Evolutionary conservation across 2,329 filamentous ascomycete species (phyloP).

Genomic region (Bipolaris gigantea): DNA sequence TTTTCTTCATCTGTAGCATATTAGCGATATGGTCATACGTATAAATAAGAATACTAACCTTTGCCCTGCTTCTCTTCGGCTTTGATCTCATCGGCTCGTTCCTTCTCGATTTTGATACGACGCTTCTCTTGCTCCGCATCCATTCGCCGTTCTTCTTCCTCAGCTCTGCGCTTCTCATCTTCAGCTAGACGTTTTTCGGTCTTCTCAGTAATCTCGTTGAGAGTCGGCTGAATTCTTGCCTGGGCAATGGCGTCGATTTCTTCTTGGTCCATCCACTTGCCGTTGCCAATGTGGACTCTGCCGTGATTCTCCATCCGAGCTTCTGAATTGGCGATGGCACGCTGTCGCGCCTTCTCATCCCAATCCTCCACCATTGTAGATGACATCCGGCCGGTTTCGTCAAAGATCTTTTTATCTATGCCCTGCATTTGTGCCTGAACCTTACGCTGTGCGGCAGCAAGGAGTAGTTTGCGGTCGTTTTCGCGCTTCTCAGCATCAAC

Average conservation of each 20-base stretch:
- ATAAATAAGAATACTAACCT: slow-evolving; percentile 51
- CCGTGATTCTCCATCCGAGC: slow-evolving; percentile 60
- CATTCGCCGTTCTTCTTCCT: slow-evolving; percentile 62
- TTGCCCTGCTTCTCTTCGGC: slow-evolving; percentile 54
- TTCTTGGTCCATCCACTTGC: slow-evolving; percentile 74
- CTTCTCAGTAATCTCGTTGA: slow-evolving; percentile 82
- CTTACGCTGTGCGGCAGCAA: slow-evolving; percentile 81
- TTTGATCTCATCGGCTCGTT: slow-evolving; percentile 51
- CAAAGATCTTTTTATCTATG: slow-evolving; percentile 80
- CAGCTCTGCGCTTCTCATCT: slow-evolving; percentile 67
- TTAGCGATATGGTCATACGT: slow-evolving; percentile 15
- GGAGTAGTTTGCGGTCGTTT: slow-evolving; percentile 71
- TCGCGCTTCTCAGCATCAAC: slow-evolving; percentile 74
- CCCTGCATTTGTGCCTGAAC: slow-evolving; percentile 76
- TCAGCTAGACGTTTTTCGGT: slow-evolving; percentile 72
- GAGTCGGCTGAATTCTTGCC: slow-evolving; percentile 74
- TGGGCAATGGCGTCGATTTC: slow-evolving; percentile 80
- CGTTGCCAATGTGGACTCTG: slow-evolving; percentile 72
- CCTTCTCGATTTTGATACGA: slow-evolving; percentile 60
- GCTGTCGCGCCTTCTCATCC: slow-evolving; percentile 74
- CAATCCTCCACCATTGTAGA: slow-evolving; percentile 72
- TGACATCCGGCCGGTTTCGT: slow-evolving; percentile 73
- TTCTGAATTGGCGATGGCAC: slow-evolving; percentile 67
- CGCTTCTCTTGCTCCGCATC: slow-evolving; percentile 68
- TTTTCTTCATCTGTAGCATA: slow-evolving; percentile 57